These are phyloP conservation scores for Arabis alpina DNA, from an alignment of 345 rosid species.

Conservation along the genomic window DNA sequence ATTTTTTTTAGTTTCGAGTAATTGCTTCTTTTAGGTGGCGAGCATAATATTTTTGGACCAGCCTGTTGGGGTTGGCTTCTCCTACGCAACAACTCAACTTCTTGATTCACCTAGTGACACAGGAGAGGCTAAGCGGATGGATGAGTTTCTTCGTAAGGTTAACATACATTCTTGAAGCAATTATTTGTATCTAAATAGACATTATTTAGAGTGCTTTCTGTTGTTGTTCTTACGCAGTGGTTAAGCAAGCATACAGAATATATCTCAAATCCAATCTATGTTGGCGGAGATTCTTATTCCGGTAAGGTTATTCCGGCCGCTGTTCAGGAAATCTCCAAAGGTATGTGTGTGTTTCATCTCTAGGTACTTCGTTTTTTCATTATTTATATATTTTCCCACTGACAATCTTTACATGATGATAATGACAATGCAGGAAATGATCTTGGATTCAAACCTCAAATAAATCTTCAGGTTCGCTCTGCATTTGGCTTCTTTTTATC, in stretches of 20 bases:
- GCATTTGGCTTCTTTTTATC: background rate
- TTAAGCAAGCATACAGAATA: slow-evolving; percentile 54
- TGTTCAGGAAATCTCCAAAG: slow-evolving; percentile 52
- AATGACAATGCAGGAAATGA: slow-evolving; percentile 54
- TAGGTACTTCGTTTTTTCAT: background rate
- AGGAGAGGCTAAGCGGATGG: slow-evolving; percentile 45
- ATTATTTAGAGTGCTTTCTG: background rate
- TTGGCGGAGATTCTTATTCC: slow-evolving; percentile 69
- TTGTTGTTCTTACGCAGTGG: slow-evolving; percentile 52
- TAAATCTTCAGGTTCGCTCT: slow-evolving; percentile 58
- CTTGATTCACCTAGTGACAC: slow-evolving; percentile 51
- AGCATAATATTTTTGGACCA: slow-evolving; percentile 68
- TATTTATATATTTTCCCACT: background rate
- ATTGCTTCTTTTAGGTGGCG: slow-evolving; percentile 44
- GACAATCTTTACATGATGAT: slow-evolving; percentile 17
- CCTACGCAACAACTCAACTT: slow-evolving; percentile 49
- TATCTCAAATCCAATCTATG: slow-evolving; percentile 50
- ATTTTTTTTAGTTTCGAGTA: background rate
- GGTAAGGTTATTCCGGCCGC: slow-evolving; percentile 57
- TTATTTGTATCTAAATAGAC: no score
- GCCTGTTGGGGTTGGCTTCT: slow-evolving; percentile 78
- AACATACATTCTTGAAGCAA: background rate
- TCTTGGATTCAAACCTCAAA: slow-evolving; percentile 41
- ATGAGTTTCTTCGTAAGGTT: slow-evolving; percentile 57
- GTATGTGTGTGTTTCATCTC: slow-evolving; percentile 35